These are phyloP conservation scores for Talaromyces sp. DNA, from an alignment of 2,329 filamentous ascomycete genomes.

Conservation along the genomic window DNA sequence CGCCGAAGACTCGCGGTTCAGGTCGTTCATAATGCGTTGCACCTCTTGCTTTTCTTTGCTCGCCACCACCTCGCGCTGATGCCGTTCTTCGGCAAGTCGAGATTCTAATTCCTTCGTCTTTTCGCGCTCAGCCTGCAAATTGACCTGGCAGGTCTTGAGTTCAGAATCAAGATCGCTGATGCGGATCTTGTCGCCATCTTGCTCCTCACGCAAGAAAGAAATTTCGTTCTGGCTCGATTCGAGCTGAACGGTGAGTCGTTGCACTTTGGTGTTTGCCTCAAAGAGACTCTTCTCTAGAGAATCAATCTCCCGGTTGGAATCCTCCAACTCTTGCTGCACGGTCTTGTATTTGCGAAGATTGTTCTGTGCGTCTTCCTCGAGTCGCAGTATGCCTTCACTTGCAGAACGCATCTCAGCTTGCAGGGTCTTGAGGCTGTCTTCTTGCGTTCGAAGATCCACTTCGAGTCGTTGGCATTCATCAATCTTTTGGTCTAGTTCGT, in stretches of 20 bases:
- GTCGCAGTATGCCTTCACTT: constrained; percentile 74
- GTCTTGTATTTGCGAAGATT: constrained; percentile 74
- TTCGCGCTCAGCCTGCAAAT: constrained; percentile 78
- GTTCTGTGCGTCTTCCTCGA: constrained; percentile 83
- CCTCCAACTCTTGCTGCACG: constrained; percentile 74
- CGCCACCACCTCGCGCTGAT: constrained; percentile 80
- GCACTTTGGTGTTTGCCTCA: constrained; percentile 81
- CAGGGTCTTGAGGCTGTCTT: constrained; percentile 84
- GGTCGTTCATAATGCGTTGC: constrained; percentile 85
- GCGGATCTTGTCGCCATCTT: constrained; percentile 95
- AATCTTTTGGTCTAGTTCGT: constrained; percentile 65
- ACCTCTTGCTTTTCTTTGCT: constrained; percentile 91
- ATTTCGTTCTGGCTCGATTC: constrained; percentile 92
- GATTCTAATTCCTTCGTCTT: constrained; percentile 64
- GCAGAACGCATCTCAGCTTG: constrained; percentile 91
- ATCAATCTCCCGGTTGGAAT: constrained; percentile 81
- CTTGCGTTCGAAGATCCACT: constrained; percentile 65
- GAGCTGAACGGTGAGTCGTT: constrained; percentile 81
- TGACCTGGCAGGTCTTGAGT: constrained; percentile 71
- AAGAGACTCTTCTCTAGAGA: constrained; percentile 75
- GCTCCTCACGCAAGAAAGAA: constrained; percentile 90
- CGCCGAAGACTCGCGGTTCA: constrained; percentile 74
- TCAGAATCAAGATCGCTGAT: constrained; percentile 88
- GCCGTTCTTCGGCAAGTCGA: constrained; percentile 70
- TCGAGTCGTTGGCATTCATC: constrained; percentile 65